Evolutionary conservation across 192 early-diverging fungal genomes (phyloP).

Genomic region (Gamsiella multidivaricata): DNA sequence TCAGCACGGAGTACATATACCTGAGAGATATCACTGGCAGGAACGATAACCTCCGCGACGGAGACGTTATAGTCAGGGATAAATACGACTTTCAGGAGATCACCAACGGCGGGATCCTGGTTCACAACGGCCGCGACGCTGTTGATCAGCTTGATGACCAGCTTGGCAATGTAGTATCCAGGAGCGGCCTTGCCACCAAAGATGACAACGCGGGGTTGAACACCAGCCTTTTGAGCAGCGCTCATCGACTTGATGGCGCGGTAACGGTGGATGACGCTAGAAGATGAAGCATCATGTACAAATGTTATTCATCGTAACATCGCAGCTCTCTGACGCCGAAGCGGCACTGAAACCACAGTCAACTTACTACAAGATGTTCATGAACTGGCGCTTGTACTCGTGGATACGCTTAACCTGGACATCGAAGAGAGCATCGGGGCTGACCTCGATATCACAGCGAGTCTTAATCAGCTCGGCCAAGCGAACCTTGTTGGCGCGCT

Average conservation of each 20-base stretch:
- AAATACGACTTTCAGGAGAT: slow-evolving; percentile 94
- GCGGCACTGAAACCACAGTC: background rate
- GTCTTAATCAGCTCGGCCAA: slow-evolving; percentile 86
- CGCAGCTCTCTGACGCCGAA: no score
- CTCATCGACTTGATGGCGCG: slow-evolving; percentile 83
- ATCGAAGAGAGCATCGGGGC: slow-evolving; percentile 93
- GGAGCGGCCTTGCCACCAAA: slow-evolving; percentile 98
- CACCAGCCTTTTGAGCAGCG: slow-evolving; percentile 69
- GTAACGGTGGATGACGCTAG: slow-evolving; percentile 93
- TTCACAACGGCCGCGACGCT: slow-evolving; percentile 91
- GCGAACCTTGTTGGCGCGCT: slow-evolving; percentile 91
- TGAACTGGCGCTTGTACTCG: slow-evolving; percentile 99
- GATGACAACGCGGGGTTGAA: slow-evolving; percentile 88
- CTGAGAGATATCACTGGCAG: slow-evolving; percentile 98
- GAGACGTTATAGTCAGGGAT: slow-evolving; percentile 99
- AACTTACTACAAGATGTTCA: slow-evolving; percentile 89
- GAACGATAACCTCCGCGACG: slow-evolving; percentile 94
- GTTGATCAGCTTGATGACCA: slow-evolving; percentile 99
- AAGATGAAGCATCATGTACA: slow-evolving; percentile 3
- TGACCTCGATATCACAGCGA: slow-evolving; percentile 77
- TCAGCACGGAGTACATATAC: slow-evolving; percentile 9
- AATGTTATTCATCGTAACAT: no score
- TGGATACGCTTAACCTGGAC: slow-evolving; percentile 98
- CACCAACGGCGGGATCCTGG: slow-evolving; percentile 80
- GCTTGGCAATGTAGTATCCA: slow-evolving; percentile 98